Conservation (phyloP, 2,329 filamentous ascomycete species). For the Triangularia setosa region DNA sequence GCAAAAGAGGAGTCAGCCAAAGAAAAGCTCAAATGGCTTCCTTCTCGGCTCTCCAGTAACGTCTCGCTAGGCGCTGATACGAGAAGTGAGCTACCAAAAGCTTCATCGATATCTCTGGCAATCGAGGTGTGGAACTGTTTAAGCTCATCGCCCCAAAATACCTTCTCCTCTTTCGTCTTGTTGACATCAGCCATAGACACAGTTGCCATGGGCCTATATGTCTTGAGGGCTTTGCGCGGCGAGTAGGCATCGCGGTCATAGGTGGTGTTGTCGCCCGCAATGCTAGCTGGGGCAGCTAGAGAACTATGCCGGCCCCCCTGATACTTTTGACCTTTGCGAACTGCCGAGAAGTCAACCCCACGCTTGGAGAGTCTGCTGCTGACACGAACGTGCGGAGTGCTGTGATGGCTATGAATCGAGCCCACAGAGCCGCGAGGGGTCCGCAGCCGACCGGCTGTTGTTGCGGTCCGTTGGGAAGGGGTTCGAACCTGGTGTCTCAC, state of each 20-base stretch:
- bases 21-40: slow-evolving; percentile 42
- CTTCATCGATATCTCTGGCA: slow-evolving; percentile 86
- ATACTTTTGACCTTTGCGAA: slow-evolving; percentile 33
- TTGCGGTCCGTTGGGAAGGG: slow-evolving; percentile 32
- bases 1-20: slow-evolving; percentile 31
- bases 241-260: slow-evolving; percentile 25
- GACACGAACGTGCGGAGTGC: slow-evolving; percentile 40
- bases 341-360: slow-evolving; percentile 51
- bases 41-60: slow-evolving; percentile 28
- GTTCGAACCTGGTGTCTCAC: slow-evolving; percentile 27
- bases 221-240: slow-evolving; percentile 20
- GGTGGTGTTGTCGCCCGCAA: slow-evolving; percentile 29
- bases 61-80: slow-evolving; percentile 26
- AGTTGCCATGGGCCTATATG: neutral
- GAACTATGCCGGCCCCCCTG: slow-evolving; percentile 19
- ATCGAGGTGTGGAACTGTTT: slow-evolving; percentile 80
- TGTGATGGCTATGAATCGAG: slow-evolving; percentile 48
- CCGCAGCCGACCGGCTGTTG: slow-evolving; percentile 29
- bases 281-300: slow-evolving; percentile 27
- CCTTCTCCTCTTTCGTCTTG: slow-evolving; percentile 17
- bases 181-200: slow-evolving; percentile 18
- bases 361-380: slow-evolving; percentile 48
- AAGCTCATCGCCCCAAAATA: slow-evolving; percentile 60
- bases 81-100: slow-evolving; percentile 68
- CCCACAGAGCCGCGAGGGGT: slow-evolving; percentile 42